Base-by-base conservation (phyloP, 805 yeast genomes). In the Candida wancherniae region DNA sequence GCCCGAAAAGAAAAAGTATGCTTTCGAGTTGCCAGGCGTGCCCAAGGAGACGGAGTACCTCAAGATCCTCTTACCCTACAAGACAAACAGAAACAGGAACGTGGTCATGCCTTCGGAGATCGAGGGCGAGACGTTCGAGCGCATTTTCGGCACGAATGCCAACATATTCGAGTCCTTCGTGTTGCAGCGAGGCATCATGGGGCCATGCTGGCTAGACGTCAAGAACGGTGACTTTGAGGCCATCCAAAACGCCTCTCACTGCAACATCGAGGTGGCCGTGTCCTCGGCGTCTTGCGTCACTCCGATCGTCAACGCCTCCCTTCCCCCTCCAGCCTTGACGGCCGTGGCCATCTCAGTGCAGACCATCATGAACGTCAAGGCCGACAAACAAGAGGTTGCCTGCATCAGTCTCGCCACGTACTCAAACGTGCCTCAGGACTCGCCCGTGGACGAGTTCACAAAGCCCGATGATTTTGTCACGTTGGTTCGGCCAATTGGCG, bases 191-290 rank as follows among this genome's bases (percentile, higher is more conserved):
- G 79, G 81, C 45, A 70, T 92, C 26, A 88, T 86, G 96, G 98
- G 98, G 7, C 98, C 98, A 3, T 87, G 97, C 55, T 92, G 98
- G 98, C 63, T 92, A 31, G 82, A 82, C 28, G 67, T 92, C 31
- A 64, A 69, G 24, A 69, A 73, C 29, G 81, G 80, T 28, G 77
- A 80, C 39, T 81, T 83, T 45, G 52, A 55, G 15, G 55, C 74
- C 0, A 55, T 80, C 23, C 71, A 68, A 31, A 80, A 78, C 48
- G 69, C 83, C 2, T 79, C 95, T 0, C 90, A 88, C 60, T 84
- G 94, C 58, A 73, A 74, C 34, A 69, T 84, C n/a, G 95, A 86
- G 48, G 75, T 83, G 2, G 59, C 78, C 1, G 73, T 84, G 1
- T 48, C 55, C 3, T 55, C 66, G 8, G 75, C 92, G 7, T 45